A percentile compares a stretch with the other conserved stretches of the same genome.
phyloP scores from a whole-genome alignment of 2,329 filamentous ascomycete species.

The Raffaelea albimanens region DNA sequence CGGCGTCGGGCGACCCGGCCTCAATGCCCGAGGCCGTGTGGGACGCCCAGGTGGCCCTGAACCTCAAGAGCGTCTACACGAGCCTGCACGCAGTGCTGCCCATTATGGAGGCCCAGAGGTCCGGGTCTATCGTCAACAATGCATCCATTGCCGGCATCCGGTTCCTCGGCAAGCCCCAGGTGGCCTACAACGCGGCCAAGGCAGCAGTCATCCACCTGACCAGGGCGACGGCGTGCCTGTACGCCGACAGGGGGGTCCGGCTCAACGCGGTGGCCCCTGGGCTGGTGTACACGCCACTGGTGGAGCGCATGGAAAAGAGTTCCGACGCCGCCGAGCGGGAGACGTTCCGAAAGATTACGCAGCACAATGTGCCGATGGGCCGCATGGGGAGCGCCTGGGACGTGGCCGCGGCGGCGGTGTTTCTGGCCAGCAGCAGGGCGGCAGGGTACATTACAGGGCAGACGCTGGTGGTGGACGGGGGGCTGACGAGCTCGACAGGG shows the following conservation, averaged over 20 bases:
- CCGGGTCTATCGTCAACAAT: slow-evolving; percentile 26
- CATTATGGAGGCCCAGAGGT: slow-evolving; percentile 32
- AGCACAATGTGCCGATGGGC: slow-evolving; percentile 40
- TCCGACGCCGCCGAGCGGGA: slow-evolving; percentile 30
- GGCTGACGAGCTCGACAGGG: slow-evolving; percentile 14
- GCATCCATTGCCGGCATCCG: slow-evolving; percentile 32
- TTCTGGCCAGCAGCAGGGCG: slow-evolving; percentile 39
- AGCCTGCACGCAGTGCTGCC: slow-evolving; percentile 33
- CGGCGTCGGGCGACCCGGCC: slow-evolving; percentile 30
- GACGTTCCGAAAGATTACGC: slow-evolving; percentile 34
- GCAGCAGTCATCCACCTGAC: slow-evolving; percentile 50
- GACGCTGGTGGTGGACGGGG: slow-evolving; percentile 27
- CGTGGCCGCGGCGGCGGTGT: slow-evolving; percentile 39
- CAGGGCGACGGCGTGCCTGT: slow-evolving; percentile 45
- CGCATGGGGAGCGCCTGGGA: slow-evolving; percentile 41
- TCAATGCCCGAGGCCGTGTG: slow-evolving; percentile 30
- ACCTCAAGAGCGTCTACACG: slow-evolving; percentile 37
- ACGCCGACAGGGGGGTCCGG: slow-evolving; percentile 66
- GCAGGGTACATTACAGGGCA: slow-evolving; percentile 44
- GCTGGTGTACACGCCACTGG: slow-evolving; percentile 53
- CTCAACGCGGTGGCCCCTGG: slow-evolving; percentile 64
- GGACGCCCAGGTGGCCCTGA: slow-evolving; percentile 35
- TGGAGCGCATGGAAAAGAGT: slow-evolving; percentile 27
- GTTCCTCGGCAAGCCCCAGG: slow-evolving; percentile 50
- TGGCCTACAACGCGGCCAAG: slow-evolving; percentile 64